Conservation (phyloP, 345 rosid species). For the Lumnitzera littorea region DNA sequence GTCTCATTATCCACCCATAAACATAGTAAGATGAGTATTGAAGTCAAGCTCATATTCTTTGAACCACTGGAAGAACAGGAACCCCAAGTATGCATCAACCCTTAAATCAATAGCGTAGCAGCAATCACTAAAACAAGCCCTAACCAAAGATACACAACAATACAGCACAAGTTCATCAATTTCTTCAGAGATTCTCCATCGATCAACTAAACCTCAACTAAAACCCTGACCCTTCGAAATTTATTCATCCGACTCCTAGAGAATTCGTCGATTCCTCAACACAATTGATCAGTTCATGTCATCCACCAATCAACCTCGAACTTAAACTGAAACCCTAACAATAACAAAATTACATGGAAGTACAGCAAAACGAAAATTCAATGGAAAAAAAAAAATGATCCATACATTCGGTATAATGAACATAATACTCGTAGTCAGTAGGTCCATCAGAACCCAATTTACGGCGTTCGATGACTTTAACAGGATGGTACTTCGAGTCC, state of each 20-base stretch:
- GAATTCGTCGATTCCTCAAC: no score
- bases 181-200: no score
- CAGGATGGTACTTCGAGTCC: conserved; percentile 89
- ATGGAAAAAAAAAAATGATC: conserved; percentile 1
- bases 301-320: neutral
- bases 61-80: neutral
- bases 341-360: conserved; percentile 2
- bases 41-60: neutral
- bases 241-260: no score
- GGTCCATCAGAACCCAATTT: conserved; percentile 37
- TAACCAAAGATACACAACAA: neutral
- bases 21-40: neutral
- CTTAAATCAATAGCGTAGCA: neutral
- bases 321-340: neutral
- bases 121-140: conserved; percentile 2
- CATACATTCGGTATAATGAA: conserved; percentile 97
- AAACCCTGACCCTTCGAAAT: no score
- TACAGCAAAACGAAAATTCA: neutral
- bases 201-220: no score
- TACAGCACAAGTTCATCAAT: no score
- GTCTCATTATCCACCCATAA: neutral
- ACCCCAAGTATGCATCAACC: neutral
- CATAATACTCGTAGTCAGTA: conserved; percentile 89
- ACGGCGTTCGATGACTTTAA: conserved; percentile 94
- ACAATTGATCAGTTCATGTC: no score